phyloP scores from a whole-genome alignment of 2,329 filamentous ascomycete species.

The Phialocephala subalpina region DNA sequence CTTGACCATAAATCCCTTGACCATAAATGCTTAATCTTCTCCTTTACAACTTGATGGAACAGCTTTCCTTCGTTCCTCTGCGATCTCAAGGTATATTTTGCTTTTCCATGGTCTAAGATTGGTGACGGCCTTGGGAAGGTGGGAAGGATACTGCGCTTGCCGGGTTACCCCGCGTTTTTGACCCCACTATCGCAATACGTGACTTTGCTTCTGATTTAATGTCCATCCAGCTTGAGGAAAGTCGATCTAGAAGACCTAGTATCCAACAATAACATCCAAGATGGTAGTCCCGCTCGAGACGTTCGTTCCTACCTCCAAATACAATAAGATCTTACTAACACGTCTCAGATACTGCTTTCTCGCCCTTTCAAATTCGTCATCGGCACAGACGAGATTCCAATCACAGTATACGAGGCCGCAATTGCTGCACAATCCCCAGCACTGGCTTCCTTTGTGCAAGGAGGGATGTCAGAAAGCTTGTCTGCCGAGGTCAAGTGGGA shows the following conservation, averaged over 20 bases:
- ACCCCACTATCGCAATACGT: too few species aligned
- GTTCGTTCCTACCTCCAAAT: neutral
- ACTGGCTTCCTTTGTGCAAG: constrained; percentile 33
- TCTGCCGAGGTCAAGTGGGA: constrained; percentile 29
- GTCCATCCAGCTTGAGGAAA: neutral
- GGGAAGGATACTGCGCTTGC: too few species aligned
- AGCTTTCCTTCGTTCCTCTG: too few species aligned
- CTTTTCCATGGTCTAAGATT: too few species aligned
- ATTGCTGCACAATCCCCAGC: constrained; percentile 33
- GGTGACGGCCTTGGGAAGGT: too few species aligned
- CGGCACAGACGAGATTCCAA: constrained; percentile 24
- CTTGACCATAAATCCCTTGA: too few species aligned
- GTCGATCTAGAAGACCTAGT: neutral
- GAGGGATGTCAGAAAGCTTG: constrained; percentile 31
- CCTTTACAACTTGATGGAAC: too few species aligned
- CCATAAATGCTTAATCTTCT: too few species aligned
- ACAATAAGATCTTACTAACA: neutral
- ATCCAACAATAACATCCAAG: neutral
- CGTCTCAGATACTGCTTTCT: constrained; percentile 6
- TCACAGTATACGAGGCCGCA: constrained; percentile 29
- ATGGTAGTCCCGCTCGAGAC: neutral
- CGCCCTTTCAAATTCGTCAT: constrained; percentile 32
- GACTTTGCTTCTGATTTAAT: too few species aligned
- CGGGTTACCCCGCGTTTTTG: too few species aligned
- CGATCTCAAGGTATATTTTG: too few species aligned